Evolutionary conservation across 345 rosid species (phyloP), one percentile per base, ranked within the genome.

Genomic region (Hypericum perforatum): DNA sequence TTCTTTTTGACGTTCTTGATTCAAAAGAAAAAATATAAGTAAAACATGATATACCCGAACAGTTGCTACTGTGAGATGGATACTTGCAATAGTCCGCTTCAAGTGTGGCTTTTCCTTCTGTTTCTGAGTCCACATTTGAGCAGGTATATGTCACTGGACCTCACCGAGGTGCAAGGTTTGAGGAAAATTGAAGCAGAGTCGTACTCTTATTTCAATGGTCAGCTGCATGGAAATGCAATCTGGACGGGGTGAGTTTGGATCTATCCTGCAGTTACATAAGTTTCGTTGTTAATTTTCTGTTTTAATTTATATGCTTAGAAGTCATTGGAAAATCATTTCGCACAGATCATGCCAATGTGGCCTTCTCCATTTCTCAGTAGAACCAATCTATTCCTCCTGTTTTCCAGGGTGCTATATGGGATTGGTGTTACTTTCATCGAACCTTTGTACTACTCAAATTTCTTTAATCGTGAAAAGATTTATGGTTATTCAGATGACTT

Each of bases 401-500:
- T 42, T 45, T 74, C 69, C 79, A 86, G 95, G 52, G 78, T 84
- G 49, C 68, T 82, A 61, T 58, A 56, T 51, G 90, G 94, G 43
- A 78, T 84, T 57, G 94, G 85, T 70, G 87, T 87, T 54, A 87
- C 94, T 44, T 61, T 87, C 50, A 84, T 87, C 54, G 79, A 87
- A 70, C 90, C 96, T 44, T 58, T 75, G 63, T 58, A 69, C 61
- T 76, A 78, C 72, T 64, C 74, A 15, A 84, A 87, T 16, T 80
- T 78, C 72, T 86, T 86, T 69, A 70, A 41, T 66, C 82, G 90
- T 32, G 94, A 82, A 47, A 72, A 61, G 66, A 66, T 80, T 32
- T 78, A 82, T 64, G 96, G 83, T 57, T 84, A 82, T 63, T 63
- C 78, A 3, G 96, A 87, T 56, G 90, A 87, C 82, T 69, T 87